phyloP scores from a whole-genome alignment of 106 monocot species.

The Acorus calamus region DNA sequence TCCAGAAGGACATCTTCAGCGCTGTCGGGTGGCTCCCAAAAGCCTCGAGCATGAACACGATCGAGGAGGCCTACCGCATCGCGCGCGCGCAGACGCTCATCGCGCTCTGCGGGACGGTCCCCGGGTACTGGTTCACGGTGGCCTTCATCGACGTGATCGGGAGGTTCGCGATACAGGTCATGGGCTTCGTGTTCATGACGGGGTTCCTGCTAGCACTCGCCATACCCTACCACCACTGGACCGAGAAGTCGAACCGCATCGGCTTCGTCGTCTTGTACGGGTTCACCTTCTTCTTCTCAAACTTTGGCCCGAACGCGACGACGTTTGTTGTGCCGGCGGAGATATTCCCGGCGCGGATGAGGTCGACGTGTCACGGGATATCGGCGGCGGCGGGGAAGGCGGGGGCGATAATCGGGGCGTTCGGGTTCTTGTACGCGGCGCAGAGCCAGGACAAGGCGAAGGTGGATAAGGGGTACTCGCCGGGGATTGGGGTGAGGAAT shows the following conservation, averaged over 20 bases:
- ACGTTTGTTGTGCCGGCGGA: slow-evolving; percentile 87
- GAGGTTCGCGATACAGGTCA: not conserved
- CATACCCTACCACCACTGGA: slow-evolving; percentile 30
- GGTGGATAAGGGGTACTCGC: slow-evolving; percentile 32
- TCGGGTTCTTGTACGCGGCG: slow-evolving; percentile 66
- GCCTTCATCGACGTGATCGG: not conserved
- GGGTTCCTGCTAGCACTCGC: slow-evolving; percentile 20
- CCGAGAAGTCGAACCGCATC: slow-evolving; percentile 29
- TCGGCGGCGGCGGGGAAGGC: slow-evolving; percentile 67
- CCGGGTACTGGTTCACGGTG: slow-evolving; percentile 5
- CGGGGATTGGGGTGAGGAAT: slow-evolving; percentile 54
- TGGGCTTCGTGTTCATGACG: slow-evolving; percentile 3
- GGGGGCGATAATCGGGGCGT: slow-evolving; percentile 69
- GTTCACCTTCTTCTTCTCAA: slow-evolving; percentile 84
- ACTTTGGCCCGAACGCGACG: slow-evolving; percentile 80
- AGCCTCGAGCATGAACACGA: not conserved
- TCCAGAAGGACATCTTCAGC: slow-evolving; percentile 37
- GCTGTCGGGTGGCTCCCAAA: not conserved
- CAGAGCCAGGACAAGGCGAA: slow-evolving; percentile 29
- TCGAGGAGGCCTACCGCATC: not conserved
- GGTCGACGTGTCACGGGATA: slow-evolving; percentile 76
- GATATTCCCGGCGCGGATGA: slow-evolving; percentile 58
- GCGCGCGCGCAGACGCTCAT: not conserved
- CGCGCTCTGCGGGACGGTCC: not conserved
- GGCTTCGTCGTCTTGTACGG: slow-evolving; percentile 65